Percentiles rank a stretch among this genome's conserved stretches.
Conservation (phyloP, 2,329 filamentous ascomycete genomes). For the Polychaeton citri region DNA sequence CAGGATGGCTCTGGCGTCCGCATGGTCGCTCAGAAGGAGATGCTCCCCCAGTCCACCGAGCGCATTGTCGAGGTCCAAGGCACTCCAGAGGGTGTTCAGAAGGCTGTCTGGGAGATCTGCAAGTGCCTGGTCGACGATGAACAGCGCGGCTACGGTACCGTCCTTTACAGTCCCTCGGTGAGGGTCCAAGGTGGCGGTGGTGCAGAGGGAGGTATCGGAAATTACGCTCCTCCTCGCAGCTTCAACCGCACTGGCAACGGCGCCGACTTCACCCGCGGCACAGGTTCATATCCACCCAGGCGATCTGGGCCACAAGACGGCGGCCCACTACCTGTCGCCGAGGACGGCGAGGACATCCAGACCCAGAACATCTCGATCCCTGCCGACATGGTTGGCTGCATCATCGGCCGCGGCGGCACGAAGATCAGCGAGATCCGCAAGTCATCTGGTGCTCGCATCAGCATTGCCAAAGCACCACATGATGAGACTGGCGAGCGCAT, state of each 20-base stretch:
- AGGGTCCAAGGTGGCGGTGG: constrained; percentile 59
- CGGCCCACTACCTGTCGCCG: constrained; percentile 69
- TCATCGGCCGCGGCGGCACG: constrained; percentile 85
- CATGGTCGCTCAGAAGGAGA: constrained; percentile 99
- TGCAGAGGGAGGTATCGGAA: constrained; percentile 37
- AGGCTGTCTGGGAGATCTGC: constrained; percentile 95
- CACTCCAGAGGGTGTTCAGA: constrained; percentile 86
- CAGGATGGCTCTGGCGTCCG: constrained; percentile 92
- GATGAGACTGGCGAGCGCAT: constrained; percentile 97
- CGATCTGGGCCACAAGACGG: constrained; percentile 61
- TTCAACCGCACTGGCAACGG: constrained; percentile 91
- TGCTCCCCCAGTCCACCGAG: constrained; percentile 97
- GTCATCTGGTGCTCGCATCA: constrained; percentile 90
- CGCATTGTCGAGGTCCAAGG: constrained; percentile 95
- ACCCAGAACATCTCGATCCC: constrained; percentile 99
- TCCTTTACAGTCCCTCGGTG: constrained; percentile 93
- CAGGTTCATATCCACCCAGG: constrained; percentile 56
- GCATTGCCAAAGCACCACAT: constrained; percentile 91
- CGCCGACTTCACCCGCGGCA: constrained; percentile 85
- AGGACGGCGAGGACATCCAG: constrained; percentile 94
- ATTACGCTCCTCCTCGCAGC: constrained; percentile 48
- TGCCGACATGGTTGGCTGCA: constrained; percentile 98
- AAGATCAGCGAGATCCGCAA: constrained; percentile 99
- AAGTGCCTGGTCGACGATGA: constrained; percentile 97
- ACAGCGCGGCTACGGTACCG: constrained; percentile 91